These are phyloP conservation scores for Xerocomus cyaneibrunnescens DNA, from an alignment of 1,284 basidiomycete species.

Conservation along the genomic window DNA sequence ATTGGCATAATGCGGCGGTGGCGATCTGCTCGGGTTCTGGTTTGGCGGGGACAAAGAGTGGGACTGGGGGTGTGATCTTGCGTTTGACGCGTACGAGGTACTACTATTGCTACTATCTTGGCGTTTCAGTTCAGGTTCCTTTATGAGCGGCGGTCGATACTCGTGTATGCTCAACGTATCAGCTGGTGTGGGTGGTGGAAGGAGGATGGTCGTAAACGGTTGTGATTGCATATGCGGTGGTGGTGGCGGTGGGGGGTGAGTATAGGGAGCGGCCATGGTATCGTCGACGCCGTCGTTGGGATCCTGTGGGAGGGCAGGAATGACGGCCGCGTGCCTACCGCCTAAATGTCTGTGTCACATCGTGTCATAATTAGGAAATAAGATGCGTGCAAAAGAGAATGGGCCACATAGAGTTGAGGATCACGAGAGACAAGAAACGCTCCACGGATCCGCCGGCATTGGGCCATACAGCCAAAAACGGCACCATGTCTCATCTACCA, in stretches of 20 bases:
- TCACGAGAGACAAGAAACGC: conserved; percentile 9
- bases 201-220: conserved; percentile 33
- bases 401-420: conserved; percentile 20
- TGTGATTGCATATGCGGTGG: conserved; percentile 24
- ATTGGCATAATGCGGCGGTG: conserved; percentile 3
- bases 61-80: conserved; percentile 13
- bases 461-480: conserved; percentile 10
- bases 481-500: conserved; percentile 10
- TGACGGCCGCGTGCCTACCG: conserved; percentile 74
- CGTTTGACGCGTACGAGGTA: conserved; percentile 10
- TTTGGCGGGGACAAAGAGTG: conserved; percentile 23
- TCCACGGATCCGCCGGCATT: conserved; percentile 9
- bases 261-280: conserved; percentile 16
- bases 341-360: conserved; percentile 60
- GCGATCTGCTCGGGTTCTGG: neutral
- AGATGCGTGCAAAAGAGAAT: conserved; percentile 23
- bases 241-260: conserved; percentile 15
- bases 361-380: conserved; percentile 34
- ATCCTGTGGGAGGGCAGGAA: conserved; percentile 72
- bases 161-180: conserved; percentile 36
- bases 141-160: conserved; percentile 30
- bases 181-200: conserved; percentile 26
- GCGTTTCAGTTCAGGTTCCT: conserved; percentile 25
- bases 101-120: conserved; percentile 10
- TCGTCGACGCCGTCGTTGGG: conserved; percentile 38